Base-by-base conservation (phyloP, 176 grass and related monocot species). In the Rhipidocladum racemiflorum region DNA sequence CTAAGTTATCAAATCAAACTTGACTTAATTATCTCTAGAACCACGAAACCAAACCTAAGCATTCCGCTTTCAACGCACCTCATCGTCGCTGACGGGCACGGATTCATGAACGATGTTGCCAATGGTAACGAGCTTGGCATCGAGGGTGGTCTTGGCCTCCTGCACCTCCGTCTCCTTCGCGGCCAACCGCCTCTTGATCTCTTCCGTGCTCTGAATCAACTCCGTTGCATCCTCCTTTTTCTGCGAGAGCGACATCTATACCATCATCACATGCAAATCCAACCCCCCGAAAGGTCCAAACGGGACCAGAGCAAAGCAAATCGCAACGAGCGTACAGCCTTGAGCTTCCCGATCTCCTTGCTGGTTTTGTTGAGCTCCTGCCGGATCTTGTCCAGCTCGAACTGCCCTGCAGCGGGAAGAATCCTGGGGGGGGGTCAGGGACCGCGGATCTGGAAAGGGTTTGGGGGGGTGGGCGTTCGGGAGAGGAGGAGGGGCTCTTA, bases 81-180 rank as follows among this genome's bases (percentile, higher is more conserved):
- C 88, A 3, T 98, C 90, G 2, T 91, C 73, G 63, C 87, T 91
- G 72, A 95, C 21, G 25, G 96, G 91, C 28, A 98, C 92, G 0
- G 90, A 86, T 34, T 66, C 90, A 17, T 95, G 96, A n/a, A 98
- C 89, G 27, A 95, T 70, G 82, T 98, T 98, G 78, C 92, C 96
- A 21, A 98, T 86, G 7, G 72, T 91, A 30, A 73, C 89, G 15
- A 95, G 70, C 59, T 88, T 94, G 30, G 89, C 74, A 46, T 95
- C 89, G 54, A 91, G 87, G 10, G 85, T 63, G 79, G n/a, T 75
- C 87, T 93, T 99, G 55, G 96, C 91, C 64, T 94, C 91, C 89
- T 99, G 91, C 69, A 99, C 92, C 62, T 95, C 91, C 36, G 39
- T 74, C 49, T 95, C 92, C 86, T 93, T 98, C 40, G 87, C 91